Conservation (phyloP, 1,139 yeast species). For the Geotrichum reessii region DNA sequence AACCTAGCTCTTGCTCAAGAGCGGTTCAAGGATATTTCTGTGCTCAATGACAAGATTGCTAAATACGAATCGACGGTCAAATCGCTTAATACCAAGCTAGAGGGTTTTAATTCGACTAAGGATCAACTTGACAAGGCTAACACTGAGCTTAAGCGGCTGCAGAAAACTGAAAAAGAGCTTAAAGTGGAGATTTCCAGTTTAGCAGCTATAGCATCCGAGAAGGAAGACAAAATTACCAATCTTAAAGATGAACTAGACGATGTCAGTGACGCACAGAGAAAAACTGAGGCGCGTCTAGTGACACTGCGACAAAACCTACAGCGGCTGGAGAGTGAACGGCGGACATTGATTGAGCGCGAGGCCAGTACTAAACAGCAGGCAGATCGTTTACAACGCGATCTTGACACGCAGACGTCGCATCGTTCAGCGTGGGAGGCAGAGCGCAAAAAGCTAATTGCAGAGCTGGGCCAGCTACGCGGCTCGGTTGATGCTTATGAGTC, state of each 20-base stretch:
- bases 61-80: constrained; percentile 15
- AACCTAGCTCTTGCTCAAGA: constrained; percentile 20
- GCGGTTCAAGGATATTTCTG: constrained; percentile 23
- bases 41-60: constrained; percentile 19
- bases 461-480: constrained; percentile 44
- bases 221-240: constrained; percentile 23
- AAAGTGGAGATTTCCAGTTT: constrained; percentile 30
- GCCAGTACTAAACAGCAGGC: constrained; percentile 23
- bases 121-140: constrained; percentile 13
- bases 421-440: constrained; percentile 19
- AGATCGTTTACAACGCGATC: constrained; percentile 25
- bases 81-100: constrained; percentile 14
- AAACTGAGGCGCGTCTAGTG: constrained; percentile 27
- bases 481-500: constrained; percentile 38
- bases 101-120: constrained; percentile 8
- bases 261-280: constrained; percentile 6
- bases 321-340: constrained; percentile 27
- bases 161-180: constrained; percentile 23
- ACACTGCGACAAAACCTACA: constrained; percentile 27
- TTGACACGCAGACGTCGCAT: constrained; percentile 20
- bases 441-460: constrained; percentile 38
- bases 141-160: constrained; percentile 14
- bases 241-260: constrained; percentile 15
- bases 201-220: constrained; percentile 26
- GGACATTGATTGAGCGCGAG: constrained; percentile 21